Conservation (phyloP, 176 grass and related monocot species). For the Bothriochloa decipiens region DNA sequence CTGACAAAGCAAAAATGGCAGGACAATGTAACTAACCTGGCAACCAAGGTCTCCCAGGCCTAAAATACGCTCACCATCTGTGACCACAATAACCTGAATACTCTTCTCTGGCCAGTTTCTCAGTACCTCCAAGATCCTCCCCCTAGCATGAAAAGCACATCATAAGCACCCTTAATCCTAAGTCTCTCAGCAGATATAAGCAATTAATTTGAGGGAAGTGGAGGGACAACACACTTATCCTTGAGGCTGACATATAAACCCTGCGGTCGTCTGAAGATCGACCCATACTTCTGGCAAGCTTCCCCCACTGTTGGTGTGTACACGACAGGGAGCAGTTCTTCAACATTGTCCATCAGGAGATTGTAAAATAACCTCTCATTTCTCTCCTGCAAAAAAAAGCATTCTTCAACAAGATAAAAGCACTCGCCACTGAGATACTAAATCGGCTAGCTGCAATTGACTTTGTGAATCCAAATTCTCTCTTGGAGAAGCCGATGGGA, state of each 20-base stretch:
- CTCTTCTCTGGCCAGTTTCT: conserved; percentile 97
- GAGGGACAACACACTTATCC: conserved; percentile 61
- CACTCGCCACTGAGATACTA: neutral
- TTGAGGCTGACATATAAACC: conserved; percentile 87
- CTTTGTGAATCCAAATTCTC: neutral
- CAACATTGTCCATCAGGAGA: conserved; percentile 86
- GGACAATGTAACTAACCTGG: conserved; percentile 55
- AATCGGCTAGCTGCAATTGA: neutral
- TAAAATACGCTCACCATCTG: conserved; percentile 88
- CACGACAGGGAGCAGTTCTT: conserved; percentile 88
- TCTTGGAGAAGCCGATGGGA: neutral
- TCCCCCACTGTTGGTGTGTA: conserved; percentile 98
- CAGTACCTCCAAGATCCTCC: conserved; percentile 75
- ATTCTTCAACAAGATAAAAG: neutral
- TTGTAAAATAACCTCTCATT: conserved; percentile 90
- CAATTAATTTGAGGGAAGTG: neutral
- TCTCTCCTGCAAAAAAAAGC: conserved; percentile 65
- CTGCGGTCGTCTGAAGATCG: conserved; percentile 74
- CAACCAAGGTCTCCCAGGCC: conserved; percentile 97
- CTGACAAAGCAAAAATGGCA: neutral
- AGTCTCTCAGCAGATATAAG: neutral
- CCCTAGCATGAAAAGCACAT: conserved; percentile 42
- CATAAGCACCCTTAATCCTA: conserved; percentile 2
- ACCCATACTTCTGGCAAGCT: conserved; percentile 94
- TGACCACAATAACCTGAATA: conserved; percentile 92